A percentile compares a stretch with the other conserved stretches of the same genome.
These are phyloP conservation scores for Tagetes patula DNA, from an alignment of 129 eudicot genomes.

Conservation along the genomic window DNA sequence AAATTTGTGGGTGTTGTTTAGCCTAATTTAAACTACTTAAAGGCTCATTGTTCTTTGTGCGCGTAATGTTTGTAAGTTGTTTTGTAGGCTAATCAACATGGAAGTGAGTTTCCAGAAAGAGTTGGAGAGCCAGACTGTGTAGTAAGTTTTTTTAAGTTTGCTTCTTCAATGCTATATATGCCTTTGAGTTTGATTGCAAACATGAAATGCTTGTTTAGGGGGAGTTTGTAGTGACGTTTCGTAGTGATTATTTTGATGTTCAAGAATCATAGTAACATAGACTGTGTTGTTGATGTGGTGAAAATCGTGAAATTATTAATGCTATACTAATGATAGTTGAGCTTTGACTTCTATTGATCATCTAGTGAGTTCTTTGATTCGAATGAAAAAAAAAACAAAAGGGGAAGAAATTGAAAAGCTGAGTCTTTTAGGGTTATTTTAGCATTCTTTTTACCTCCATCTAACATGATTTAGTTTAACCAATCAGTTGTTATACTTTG, in stretches of 20 bases:
- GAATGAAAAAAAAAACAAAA: background rate
- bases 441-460: background rate
- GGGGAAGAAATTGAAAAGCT: background rate
- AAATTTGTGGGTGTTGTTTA: background rate
- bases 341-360: background rate
- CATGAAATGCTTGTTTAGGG: background rate
- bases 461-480: background rate
- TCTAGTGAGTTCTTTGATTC: background rate
- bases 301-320: background rate
- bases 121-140: slow-evolving; percentile 86
- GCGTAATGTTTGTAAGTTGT: background rate
- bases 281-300: background rate
- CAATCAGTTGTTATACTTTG: background rate
- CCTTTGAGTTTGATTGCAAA: background rate
- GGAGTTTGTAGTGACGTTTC: background rate
- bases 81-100: slow-evolving; percentile 46
- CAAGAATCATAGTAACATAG: background rate
- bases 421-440: background rate
- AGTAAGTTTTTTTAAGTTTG: slow-evolving; percentile 44
- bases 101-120: slow-evolving; percentile 69
- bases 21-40: background rate
- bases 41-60: slow-evolving; percentile 7
- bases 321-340: background rate
- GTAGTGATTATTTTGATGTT: background rate
- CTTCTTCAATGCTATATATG: background rate